Evolutionary conservation across 441 rosid genomes (phyloP), one percentile per base, ranked within the genome.

Genomic region (Erodium moschatum): DNA sequence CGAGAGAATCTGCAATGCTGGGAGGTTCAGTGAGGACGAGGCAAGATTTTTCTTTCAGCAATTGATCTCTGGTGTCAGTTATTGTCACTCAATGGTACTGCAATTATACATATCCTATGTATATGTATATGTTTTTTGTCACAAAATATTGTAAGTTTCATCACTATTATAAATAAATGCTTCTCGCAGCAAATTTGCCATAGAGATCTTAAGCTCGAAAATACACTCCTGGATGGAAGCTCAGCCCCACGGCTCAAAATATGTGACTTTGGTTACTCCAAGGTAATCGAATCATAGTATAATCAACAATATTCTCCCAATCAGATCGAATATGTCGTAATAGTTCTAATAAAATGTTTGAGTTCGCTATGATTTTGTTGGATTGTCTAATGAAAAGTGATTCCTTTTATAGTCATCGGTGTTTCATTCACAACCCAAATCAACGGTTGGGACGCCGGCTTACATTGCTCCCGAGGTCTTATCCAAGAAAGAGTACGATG

Each of bases 1-100:
- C 33, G 98, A 92, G 80, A 82, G 97, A 54, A 95, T 95, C 56
- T 92, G 98, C 79, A 92, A 81, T 80, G 98, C 99, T 29, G 99
- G 98, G 62, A 88, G 98, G 64, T 95, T 95, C 82, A 95, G 95
- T 33, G 99, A 95, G 81, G 97, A 92, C 64, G 99, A 95, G 97
- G 99, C 99, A 19, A 89, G 97, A 52, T 94, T 88, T 80, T 94
- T 90, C 87, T 94, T 94, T 75, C 99, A 94, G 75, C 99, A 94
- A 77, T 97, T 94, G 75, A 90, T 91, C 68, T 94, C 97, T 5
- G 99, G 99, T 76, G 99, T 94, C 74, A 94, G 97, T 81, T 91
- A 85, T 73, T 94, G 97, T 72, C 99, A 91, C 72, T 84, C 87
- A 18, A 94, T 91, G 99, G 99, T 94, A 78, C 21, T 16, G 20